phyloP scores from a whole-genome alignment of 495 filamentous ascomycete genomes.

The Podospora pseudocomata region DNA sequence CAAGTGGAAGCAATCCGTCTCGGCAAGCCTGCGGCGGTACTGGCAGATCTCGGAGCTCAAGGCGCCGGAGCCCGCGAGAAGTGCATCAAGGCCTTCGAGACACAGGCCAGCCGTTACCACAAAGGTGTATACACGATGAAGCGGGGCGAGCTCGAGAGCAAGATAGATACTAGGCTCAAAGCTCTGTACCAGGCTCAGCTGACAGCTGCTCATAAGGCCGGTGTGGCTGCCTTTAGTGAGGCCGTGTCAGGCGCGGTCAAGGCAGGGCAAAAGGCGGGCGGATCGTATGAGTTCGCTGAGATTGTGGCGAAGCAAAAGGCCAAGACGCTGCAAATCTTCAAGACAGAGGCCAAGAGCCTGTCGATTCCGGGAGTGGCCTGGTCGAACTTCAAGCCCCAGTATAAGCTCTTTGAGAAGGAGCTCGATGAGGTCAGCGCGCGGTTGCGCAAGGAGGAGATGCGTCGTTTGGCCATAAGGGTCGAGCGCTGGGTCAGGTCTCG shows the following conservation, averaged over 20 bases:
- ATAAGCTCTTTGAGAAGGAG: conserved; percentile 64
- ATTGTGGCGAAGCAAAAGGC: conserved; percentile 83
- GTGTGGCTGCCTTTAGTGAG: conserved; percentile 82
- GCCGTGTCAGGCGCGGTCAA: conserved; percentile 76
- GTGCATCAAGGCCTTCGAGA: conserved; percentile 78
- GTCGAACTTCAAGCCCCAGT: conserved; percentile 64
- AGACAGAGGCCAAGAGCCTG: conserved; percentile 67
- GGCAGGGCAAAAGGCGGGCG: conserved; percentile 83
- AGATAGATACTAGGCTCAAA: conserved; percentile 83
- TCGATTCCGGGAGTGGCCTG: conserved; percentile 73
- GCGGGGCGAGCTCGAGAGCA: conserved; percentile 74
- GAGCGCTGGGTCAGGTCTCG: conserved; percentile 90
- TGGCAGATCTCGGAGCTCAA: conserved; percentile 70
- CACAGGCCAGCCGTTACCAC: conserved; percentile 88
- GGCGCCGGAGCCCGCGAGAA: conserved; percentile 71
- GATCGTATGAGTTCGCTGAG: conserved; percentile 86
- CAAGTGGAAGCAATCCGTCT: conserved; percentile 67
- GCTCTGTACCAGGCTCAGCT: conserved; percentile 83
- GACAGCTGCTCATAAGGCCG: conserved; percentile 79
- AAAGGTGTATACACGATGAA: conserved; percentile 90
- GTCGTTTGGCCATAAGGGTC: conserved; percentile 80
- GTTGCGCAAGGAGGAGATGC: conserved; percentile 90
- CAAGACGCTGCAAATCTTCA: conserved; percentile 69
- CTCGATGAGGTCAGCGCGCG: conserved; percentile 78
- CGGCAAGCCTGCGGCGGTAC: conserved; percentile 61